Evolutionary conservation across 1,139 yeast species (phyloP).

Genomic region (Candida tropicalis): DNA sequence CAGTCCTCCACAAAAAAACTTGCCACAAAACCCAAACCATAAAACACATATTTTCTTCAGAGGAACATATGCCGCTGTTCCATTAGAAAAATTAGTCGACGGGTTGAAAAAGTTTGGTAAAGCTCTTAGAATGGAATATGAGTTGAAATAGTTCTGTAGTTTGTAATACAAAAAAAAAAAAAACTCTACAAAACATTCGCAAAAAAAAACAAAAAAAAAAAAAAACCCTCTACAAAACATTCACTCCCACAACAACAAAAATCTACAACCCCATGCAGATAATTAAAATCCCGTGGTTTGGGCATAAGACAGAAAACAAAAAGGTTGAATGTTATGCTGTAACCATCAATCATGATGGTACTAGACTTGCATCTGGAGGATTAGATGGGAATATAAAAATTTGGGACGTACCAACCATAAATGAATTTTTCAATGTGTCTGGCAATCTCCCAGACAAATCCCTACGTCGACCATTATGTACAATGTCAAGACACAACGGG

Average conservation of each 20-base stretch:
- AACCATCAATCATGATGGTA: conserved; percentile 78
- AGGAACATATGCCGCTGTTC: conserved; percentile 89
- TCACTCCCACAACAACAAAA: neutral
- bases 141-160: conserved; percentile 16
- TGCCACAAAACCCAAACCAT: conserved; percentile 32
- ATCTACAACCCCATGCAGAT: conserved; percentile 55
- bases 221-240: neutral
- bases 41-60: conserved; percentile 68
- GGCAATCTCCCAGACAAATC: conserved; percentile 31
- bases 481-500: conserved; percentile 87
- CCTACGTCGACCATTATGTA: conserved; percentile 62
- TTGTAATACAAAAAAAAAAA: neutral
- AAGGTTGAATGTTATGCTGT: conserved; percentile 85
- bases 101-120: conserved; percentile 71
- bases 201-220: conserved; percentile 2
- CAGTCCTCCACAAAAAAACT: conserved; percentile 52
- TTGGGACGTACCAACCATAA: conserved; percentile 67
- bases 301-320: conserved; percentile 74
- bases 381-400: conserved; percentile 90
- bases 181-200: neutral
- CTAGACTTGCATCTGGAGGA: conserved; percentile 91
- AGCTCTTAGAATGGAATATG: conserved; percentile 52
- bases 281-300: conserved; percentile 83
- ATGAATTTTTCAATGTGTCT: conserved; percentile 20
- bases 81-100: conserved; percentile 56